Percentiles rank a stretch among this genome's conserved stretches.
These are phyloP conservation scores for Rhizopogon vinicolor DNA, from an alignment of 768 basidiomycete genomes.

Conservation along the genomic window DNA sequence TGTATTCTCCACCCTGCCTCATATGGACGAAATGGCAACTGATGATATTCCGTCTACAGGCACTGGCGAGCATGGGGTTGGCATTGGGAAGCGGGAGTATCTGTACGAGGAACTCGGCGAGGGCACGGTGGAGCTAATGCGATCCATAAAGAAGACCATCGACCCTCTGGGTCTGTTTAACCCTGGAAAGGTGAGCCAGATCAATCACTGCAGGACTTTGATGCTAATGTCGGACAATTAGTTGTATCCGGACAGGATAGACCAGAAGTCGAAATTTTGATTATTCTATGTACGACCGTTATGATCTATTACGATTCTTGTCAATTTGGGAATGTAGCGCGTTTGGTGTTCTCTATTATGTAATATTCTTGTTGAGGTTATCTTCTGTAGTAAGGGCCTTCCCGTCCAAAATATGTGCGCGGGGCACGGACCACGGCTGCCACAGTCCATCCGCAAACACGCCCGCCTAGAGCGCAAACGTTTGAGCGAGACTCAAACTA, in stretches of 20 bases:
- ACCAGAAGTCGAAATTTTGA: background rate
- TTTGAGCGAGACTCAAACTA: no score
- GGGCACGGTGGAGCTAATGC: constrained; percentile 83
- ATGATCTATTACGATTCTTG: no score
- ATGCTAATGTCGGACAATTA: background rate
- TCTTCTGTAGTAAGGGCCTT: no score
- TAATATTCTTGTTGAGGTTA: no score
- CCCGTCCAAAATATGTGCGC: no score
- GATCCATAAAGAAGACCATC: constrained; percentile 66
- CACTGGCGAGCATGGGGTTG: constrained; percentile 85
- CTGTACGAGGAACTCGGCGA: constrained; percentile 77
- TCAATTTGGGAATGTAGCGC: no score
- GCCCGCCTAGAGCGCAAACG: no score
- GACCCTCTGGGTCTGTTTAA: constrained; percentile 79
- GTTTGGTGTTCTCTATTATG: no score
- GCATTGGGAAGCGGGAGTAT: constrained; percentile 78
- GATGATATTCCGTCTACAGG: constrained; percentile 30
- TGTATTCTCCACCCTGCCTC: constrained; percentile 9
- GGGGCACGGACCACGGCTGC: no score
- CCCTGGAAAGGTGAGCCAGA: constrained; percentile 67
- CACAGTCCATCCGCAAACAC: no score
- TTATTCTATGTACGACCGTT: background rate
- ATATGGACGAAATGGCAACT: background rate
- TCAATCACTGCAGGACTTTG: background rate
- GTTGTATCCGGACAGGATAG: constrained; percentile 5